Evolutionary conservation across 164 flowering plant species (phyloP).

Genomic region (Warburgia ugandensis): DNA sequence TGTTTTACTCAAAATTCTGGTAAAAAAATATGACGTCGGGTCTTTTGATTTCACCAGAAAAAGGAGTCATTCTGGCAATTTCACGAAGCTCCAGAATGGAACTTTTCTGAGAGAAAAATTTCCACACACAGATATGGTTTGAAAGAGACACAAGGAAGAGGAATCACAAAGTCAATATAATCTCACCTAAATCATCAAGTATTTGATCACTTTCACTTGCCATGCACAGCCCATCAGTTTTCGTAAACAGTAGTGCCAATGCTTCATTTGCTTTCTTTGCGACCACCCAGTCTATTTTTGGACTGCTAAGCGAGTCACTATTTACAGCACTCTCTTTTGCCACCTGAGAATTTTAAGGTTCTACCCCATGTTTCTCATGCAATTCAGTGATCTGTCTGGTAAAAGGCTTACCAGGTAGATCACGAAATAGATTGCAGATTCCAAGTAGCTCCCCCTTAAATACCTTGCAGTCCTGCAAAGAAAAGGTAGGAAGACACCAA

Average conservation of each 20-base stretch:
- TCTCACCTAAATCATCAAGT: conserved; percentile 61
- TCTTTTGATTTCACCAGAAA: no score
- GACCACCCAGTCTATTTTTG: conserved; percentile 9
- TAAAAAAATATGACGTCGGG: no score
- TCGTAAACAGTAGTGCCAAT: conserved; percentile 10
- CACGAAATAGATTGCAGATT: conserved; percentile 80
- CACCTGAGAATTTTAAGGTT: conserved; percentile 4
- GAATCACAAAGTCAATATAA: neutral
- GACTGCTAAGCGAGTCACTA: neutral
- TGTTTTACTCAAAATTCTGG: no score
- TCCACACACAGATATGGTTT: no score
- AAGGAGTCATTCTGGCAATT: no score
- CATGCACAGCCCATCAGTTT: conserved; percentile 14
- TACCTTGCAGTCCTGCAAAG: conserved; percentile 73
- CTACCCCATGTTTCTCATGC: conserved; percentile 42
- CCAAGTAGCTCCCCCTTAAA: conserved; percentile 95
- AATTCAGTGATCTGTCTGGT: conserved; percentile 77
- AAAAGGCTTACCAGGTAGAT: conserved; percentile 80
- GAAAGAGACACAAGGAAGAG: neutral
- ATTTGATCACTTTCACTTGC: conserved; percentile 19
- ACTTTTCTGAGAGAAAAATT: no score
- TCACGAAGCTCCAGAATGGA: no score
- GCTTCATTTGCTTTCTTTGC: conserved; percentile 19
- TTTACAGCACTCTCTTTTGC: conserved; percentile 11
- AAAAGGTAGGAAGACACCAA: neutral